phyloP scores from a whole-genome alignment of 768 basidiomycete species.

The Dictyophora rubrovolvata region DNA sequence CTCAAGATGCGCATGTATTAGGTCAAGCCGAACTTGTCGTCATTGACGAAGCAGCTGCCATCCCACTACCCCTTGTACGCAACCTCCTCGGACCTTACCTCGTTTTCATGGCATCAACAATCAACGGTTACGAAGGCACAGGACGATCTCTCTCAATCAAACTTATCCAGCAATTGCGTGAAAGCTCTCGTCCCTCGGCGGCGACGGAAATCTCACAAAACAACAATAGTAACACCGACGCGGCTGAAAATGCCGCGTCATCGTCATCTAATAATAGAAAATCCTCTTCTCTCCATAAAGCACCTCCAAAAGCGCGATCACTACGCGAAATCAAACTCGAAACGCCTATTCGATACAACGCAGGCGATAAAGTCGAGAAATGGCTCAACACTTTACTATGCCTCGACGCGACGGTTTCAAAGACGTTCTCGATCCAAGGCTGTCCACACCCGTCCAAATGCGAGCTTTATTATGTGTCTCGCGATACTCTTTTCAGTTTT shows the following conservation, averaged over 20 bases:
- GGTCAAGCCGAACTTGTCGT: conserved; percentile 96
- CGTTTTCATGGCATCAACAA: conserved; percentile 98
- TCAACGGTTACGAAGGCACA: conserved; percentile 99
- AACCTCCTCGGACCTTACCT: conserved; percentile 91
- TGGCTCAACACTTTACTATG: conserved; percentile 91
- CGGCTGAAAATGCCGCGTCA: conserved; percentile 25
- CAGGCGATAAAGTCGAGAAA: conserved; percentile 82
- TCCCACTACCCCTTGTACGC: conserved; percentile 90
- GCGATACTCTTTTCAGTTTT: conserved; percentile 94
- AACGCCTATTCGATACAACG: conserved; percentile 86
- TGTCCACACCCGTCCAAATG: conserved; percentile 91
- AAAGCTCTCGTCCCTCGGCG: conserved; percentile 73
- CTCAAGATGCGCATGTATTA: conserved; percentile 93
- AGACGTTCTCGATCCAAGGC: conserved; percentile 46
- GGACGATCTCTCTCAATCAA: conserved; percentile 98
- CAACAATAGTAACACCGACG: conserved; percentile 24
- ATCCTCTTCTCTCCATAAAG: conserved; percentile 28
- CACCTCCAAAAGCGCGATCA: conserved; percentile 58
- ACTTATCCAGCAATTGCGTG: conserved; percentile 92
- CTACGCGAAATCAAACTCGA: conserved; percentile 91
- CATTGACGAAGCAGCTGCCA: conserved; percentile 97
- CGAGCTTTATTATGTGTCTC: conserved; percentile 89
- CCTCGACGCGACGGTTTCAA: conserved; percentile 69
- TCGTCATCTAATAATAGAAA: conserved; percentile 36
- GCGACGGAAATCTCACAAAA: conserved; percentile 42